Conservation (phyloP, 768 basidiomycete species). For the Dioszegia aurantiaca region DNA sequence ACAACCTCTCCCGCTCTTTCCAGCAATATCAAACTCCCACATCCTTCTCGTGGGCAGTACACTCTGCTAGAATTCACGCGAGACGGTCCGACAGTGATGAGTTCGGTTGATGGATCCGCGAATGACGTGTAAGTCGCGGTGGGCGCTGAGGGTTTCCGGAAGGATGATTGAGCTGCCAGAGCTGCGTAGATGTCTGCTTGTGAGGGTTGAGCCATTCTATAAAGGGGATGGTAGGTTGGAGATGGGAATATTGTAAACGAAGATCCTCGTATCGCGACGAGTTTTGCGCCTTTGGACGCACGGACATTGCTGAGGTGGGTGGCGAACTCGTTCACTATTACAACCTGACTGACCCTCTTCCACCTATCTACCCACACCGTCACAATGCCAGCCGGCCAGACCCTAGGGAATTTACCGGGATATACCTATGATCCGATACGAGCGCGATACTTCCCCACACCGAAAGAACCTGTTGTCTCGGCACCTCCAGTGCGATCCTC, state of each 20-base stretch:
- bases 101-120: constrained; percentile 14
- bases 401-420: constrained; percentile 30
- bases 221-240: not conserved
- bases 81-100: not conserved
- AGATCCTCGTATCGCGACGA: no score
- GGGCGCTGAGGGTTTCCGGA: constrained; percentile 17
- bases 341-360: not conserved
- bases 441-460: constrained; percentile 28
- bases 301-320: not conserved
- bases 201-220: constrained; percentile 32
- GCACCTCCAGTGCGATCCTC: not conserved
- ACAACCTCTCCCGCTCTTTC: constrained; percentile 36
- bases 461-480: not conserved
- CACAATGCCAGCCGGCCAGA: constrained; percentile 6
- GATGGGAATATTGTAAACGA: not conserved
- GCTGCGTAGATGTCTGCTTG: constrained; percentile 48
- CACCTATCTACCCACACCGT: not conserved
- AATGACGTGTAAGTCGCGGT: constrained; percentile 18
- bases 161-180: constrained; percentile 35
- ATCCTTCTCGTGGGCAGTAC: constrained; percentile 49
- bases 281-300: no score
- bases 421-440: constrained; percentile 26
- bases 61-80: constrained; percentile 31
- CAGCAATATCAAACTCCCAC: constrained; percentile 45
- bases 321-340: constrained; percentile 4